phyloP scores from a whole-genome alignment of 768 basidiomycete genomes.

The Tubosaeta brunneosetosa region DNA sequence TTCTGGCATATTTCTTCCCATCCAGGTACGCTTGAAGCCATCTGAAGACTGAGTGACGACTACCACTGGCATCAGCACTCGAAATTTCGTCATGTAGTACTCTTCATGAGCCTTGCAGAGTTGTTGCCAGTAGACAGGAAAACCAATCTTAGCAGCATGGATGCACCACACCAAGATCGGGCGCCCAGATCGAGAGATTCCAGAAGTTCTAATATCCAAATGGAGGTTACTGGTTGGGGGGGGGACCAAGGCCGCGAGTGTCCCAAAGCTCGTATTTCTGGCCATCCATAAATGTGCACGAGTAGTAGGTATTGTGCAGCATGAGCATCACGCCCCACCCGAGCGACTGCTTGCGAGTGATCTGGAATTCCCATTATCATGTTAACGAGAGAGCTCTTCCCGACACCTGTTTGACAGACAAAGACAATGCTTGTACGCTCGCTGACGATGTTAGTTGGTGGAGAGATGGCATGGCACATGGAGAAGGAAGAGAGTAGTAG shows the following conservation, averaged over 20 bases:
- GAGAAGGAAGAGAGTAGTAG: no score
- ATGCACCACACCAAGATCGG: neutral
- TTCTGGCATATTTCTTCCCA: neutral
- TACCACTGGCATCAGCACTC: neutral
- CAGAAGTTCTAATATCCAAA: neutral
- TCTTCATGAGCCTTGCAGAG: neutral
- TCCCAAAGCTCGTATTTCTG: neutral
- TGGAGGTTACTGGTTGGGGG: neutral
- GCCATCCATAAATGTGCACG: neutral
- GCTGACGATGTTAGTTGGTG: no score
- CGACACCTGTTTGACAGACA: neutral
- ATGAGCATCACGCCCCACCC: neutral
- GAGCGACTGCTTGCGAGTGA: neutral
- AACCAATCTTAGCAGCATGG: neutral
- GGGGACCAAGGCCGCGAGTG: neutral
- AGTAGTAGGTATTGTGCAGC: neutral
- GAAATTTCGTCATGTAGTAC: neutral
- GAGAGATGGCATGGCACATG: no score
- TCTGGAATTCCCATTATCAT: neutral
- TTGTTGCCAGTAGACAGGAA: neutral
- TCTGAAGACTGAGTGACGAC: neutral
- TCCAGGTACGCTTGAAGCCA: neutral
- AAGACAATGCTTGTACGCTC: neutral
- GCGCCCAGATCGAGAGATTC: neutral
- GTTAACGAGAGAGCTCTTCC: conserved; percentile 1